Conservation (phyloP, 176 grass and related monocot species). For the Musa acuminata region DNA sequence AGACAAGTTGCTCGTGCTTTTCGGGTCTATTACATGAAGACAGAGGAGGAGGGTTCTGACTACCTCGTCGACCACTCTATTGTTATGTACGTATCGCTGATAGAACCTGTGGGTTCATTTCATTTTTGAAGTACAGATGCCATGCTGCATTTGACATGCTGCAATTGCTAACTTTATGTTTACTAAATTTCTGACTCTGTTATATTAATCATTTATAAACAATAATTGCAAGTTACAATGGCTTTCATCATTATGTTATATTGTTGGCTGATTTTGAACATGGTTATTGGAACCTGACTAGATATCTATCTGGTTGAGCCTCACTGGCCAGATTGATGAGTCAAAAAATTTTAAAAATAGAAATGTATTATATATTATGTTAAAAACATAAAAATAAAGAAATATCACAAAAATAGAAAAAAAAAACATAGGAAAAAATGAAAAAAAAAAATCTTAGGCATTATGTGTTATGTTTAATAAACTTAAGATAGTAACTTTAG, state of each 20-base stretch:
- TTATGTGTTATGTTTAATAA: no score
- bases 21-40: constrained; percentile 93
- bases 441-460: no score
- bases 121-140: background rate
- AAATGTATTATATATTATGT: no score
- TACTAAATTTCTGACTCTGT: background rate
- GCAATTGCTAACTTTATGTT: background rate
- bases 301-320: no score
- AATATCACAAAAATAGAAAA: no score
- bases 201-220: background rate
- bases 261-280: background rate
- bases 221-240: background rate
- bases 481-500: no score
- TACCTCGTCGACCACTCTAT: constrained; percentile 97
- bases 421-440: no score
- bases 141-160: background rate
- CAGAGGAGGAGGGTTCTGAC: constrained; percentile 76
- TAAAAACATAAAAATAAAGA: no score
- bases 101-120: background rate
- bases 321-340: no score
- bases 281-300: no score
- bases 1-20: constrained; percentile 64
- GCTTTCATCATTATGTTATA: background rate
- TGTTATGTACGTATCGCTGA: constrained; percentile 59
- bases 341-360: no score